Base-by-base conservation (phyloP, 306 rosid species). In the Pachyrhizus erosus region DNA sequence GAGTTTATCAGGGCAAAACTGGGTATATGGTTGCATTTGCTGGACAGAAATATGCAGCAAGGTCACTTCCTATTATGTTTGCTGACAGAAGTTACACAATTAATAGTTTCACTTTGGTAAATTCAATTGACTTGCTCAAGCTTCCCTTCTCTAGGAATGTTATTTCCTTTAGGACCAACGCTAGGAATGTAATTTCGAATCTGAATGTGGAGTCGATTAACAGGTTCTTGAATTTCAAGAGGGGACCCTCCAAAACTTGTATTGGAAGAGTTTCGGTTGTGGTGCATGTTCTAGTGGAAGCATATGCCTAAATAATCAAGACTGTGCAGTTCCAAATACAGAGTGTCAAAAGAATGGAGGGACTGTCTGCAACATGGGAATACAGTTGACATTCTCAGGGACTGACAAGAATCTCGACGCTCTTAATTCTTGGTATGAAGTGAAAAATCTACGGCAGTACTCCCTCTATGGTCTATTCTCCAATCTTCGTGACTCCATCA, bases 11-110 rank as follows among this genome's bases (percentile, higher is more conserved):
- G 96, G 89, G 7, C 2, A 4, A 5, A 49, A 27, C 70, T 18
- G 93, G 89, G 18, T 88, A 75, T 69, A 96, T 93, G 99, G 98
- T 96, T 18, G 97, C 99, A 39, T 96, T 93, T 89, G 97, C 98
- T 12, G 98, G 99, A 75, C 81, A 82, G 79, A 93, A 96, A 81
- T 93, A 96, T 83, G 99, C 99, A 69, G 99, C 97, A 76, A 96
- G 98, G 86, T 93, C 99, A 55, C 81, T 60, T 45, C 98, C 99
- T 23, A 46, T 84, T 72, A 77, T 91, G 86, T 80, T 96, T 76
- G 88, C 87, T 11, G 98, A 93, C 80, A 57, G 39, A 49, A 73
- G 52, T 61, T 52, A 93, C 87, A 87, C 86, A 37, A 91, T 93
- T 60, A 93, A 90, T 24, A 93, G 93, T 87, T 89, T 96, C 90